Evolutionary conservation across 148 eudicot genomes (phyloP), one percentile per base, ranked within the genome.

Genomic region (Oxyria digyna): DNA sequence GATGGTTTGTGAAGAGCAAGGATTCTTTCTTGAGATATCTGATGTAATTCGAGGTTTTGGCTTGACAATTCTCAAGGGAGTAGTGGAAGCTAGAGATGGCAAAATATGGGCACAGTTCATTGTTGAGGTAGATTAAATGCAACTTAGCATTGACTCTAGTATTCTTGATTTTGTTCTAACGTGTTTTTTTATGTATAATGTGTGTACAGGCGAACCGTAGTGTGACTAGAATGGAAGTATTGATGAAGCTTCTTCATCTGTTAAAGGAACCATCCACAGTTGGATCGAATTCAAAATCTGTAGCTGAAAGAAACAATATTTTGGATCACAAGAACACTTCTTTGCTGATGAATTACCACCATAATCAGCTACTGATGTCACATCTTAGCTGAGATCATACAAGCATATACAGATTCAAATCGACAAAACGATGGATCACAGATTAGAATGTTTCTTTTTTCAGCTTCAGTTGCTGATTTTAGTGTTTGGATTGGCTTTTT

Each of bases 61-160:
- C 40, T 79, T 94, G 81, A 81, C 68, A 8, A 87, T 94, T 57
- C 82, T 91, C 72, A 91, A 94, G 72, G 99, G 99, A 40, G 76
- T 81, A 43, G 87, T 91, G 87, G 97, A 94, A 80, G 80, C 70
- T 68, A 81, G 76, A 50, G 72, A 79, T 27, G 87, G 85, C 72
- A 95, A 95, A 74, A 79, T 91, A 67, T 85, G 96, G 91, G 96
- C 93, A 23, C 81, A 74, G 64, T 94, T 84, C 77, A 74, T 80
- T 23, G 97, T 91, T 26, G 89, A 94, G 99, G 99, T 94, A 82
- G 54, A 42, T n/a, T 66, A 18, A 11, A 66, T 9, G 10, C 38
- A 20, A 37, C 17, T 66, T 66, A n/a, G 1, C 40, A 37, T 11
- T 20, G 6, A 27, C 3, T n/a, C n/a, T n/a, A n/a, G n/a, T n/a